Evolutionary conservation across 805 yeast genomes (phyloP).

Genomic region (Monosporozyma aerobia): DNA sequence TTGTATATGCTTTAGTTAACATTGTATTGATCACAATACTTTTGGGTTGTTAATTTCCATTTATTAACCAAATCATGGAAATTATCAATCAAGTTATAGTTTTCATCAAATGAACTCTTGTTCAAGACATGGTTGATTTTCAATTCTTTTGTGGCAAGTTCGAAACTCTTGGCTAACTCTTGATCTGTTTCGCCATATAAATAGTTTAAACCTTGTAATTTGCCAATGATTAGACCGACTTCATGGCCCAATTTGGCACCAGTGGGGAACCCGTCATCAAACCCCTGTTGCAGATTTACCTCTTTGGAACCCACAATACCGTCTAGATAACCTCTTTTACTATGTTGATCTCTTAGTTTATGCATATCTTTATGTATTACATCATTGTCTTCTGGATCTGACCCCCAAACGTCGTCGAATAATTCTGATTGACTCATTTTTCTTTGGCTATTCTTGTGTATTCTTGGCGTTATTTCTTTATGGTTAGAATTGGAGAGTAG

Average conservation of each 20-base stretch:
- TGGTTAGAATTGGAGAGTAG: not conserved
- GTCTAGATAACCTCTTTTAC: conserved; percentile 74
- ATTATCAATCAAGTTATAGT: conserved; percentile 32
- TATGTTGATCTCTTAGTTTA: conserved; percentile 51
- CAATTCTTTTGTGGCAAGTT: conserved; percentile 43
- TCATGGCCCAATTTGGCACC: conserved; percentile 64
- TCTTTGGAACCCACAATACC: conserved; percentile 69
- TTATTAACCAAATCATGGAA: conserved; percentile 34
- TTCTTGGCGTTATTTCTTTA: too few relatives aligned
- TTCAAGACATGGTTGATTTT: conserved; percentile 50
- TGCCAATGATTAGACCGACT: conserved; percentile 59
- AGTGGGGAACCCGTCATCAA: conserved; percentile 66
- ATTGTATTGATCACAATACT: conserved; percentile 14
- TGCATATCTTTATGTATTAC: conserved; percentile 10
- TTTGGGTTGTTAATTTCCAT: conserved; percentile 35
- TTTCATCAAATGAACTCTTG: conserved; percentile 43
- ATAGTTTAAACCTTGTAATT: conserved; percentile 30
- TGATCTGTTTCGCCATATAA: conserved; percentile 14
- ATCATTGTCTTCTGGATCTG: conserved; percentile 4
- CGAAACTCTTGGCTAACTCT: conserved; percentile 19
- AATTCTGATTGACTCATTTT: not conserved
- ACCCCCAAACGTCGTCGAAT: conserved; percentile 12
- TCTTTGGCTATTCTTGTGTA: not conserved
- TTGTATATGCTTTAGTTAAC: not conserved
- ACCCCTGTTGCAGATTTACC: conserved; percentile 62